These are phyloP conservation scores for Selenicereus undatus DNA, from an alignment of 148 eudicot species.

Conservation along the genomic window DNA sequence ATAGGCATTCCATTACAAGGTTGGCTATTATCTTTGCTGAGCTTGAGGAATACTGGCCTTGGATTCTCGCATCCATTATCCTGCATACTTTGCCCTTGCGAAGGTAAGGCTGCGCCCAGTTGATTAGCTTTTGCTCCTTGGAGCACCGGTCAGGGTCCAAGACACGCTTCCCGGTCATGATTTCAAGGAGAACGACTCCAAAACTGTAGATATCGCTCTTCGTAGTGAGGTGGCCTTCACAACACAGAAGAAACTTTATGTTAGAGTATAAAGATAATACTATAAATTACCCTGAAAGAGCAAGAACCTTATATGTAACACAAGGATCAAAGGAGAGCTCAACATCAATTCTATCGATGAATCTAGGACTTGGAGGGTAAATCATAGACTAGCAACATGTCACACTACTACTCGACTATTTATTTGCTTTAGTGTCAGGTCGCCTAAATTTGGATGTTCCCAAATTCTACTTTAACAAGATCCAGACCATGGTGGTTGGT, in stretches of 20 bases:
- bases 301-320: not conserved
- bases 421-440: not conserved
- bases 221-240: constrained; percentile 70
- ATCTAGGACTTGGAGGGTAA: no score
- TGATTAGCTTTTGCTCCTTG: constrained; percentile 67
- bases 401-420: not conserved
- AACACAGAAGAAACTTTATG: not conserved
- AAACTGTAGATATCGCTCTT: constrained; percentile 87
- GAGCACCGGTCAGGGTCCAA: constrained; percentile 64
- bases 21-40: constrained; percentile 44
- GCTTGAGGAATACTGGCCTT: constrained; percentile 61
- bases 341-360: no score
- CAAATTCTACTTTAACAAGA: no score
- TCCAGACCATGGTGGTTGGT: no score
- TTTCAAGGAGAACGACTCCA: constrained; percentile 86
- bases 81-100: constrained; percentile 58
- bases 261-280: not conserved
- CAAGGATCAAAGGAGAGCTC: no score
- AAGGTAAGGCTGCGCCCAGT: constrained; percentile 70
- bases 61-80: constrained; percentile 65
- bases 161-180: constrained; percentile 68
- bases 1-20: constrained; percentile 65
- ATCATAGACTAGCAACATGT: no score
- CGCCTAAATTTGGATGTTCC: no score
- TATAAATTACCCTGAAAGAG: not conserved